Conservation (phyloP, 345 rosid genomes). For the Arabidopsis thaliana region TAIR10.1 NC_003074.8:6108001-6108500, state of each 20-base stretch:
- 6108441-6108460: conserved; percentile 16
- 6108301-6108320: conserved; percentile 85
- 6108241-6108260: conserved; percentile 84
- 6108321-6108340: conserved; percentile 83
- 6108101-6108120: conserved; percentile 96
- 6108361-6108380: conserved; percentile 72
- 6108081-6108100: conserved; percentile 84
- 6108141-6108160: conserved; percentile 86
- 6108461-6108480: background rate
- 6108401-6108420: conserved; percentile 43
- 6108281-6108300: conserved; percentile 55
- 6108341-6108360: conserved; percentile 85
- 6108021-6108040: conserved; percentile 78
- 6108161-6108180: conserved; percentile 85
- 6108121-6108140: conserved; percentile 89
- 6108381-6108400: conserved; percentile 63
- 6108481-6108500: conserved; percentile 18
- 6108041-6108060: conserved; percentile 76
- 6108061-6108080: conserved; percentile 93
- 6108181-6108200: conserved; percentile 90
- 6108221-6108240: conserved; percentile 86
- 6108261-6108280: conserved; percentile 83
- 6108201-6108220: conserved; percentile 95
- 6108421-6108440: conserved; percentile 34
- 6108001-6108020: conserved; percentile 91